Base-by-base conservation (phyloP, 1,284 basidiomycete genomes). In the Trametes polyzona region DNA sequence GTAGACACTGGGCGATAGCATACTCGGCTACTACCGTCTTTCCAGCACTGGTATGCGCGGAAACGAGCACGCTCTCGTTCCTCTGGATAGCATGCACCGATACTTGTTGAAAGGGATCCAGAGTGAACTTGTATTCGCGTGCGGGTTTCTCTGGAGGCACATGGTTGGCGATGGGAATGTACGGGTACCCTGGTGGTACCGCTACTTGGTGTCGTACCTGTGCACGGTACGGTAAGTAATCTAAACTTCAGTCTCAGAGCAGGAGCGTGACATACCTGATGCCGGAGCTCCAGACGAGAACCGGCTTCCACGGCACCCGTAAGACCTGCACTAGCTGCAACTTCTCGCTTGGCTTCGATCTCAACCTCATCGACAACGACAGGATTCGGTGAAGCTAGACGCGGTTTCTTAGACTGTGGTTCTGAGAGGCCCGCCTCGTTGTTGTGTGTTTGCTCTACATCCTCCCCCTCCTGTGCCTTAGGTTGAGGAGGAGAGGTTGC, bases 21-120 rank as follows among this genome's bases (percentile, higher is more conserved):
- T 98, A 99, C 77, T 99, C 97, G 52, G 97, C 97, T 52, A 99
- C 96, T 53, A 98, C 96, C 2, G 96, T 98, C 77, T 99, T 98
- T 66, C 96, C 96, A 16, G 96, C 96, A 74, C 93, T 96, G 1
- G 96, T 99, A 76, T 99, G 96, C 0, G 96, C 96, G n/a, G 96
- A 98, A 1, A 99, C 97, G 46, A 99, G 82, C 3, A 99, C 97
- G 67, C 92, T 95, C 77, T 99, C 97, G 72, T 96, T 96, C 30
- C 97, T 83, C 74, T 99, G 95, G 57, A 99, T 99, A 51, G 94
- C 96, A 63, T 92, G 84, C 16, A 98, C 89, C 1, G 96, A 94
- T 47, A 98, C 95, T 71, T 90, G 84, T 73, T 99, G 97, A 79
- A 99, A 99, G 21, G 97, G 97, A 77, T 99, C 97, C 54, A 99